Percentiles rank a stretch among this genome's conserved stretches.
Conservation (phyloP, 257 asterid species). For the Solanum medicagineum region DNA sequence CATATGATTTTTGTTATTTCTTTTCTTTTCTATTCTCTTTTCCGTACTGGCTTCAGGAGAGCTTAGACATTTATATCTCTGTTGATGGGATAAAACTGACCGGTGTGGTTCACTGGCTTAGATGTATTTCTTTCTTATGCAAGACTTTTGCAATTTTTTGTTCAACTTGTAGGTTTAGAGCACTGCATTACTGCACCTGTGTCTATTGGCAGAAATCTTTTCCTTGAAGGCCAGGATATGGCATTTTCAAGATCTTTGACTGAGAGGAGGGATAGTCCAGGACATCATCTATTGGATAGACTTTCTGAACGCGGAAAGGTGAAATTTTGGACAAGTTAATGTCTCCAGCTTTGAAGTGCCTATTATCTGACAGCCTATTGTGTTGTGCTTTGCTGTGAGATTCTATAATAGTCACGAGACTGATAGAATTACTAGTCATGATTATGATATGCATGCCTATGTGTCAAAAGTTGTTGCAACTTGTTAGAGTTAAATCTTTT, state of each 20-base stretch:
- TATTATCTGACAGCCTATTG: background rate
- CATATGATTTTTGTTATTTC: background rate
- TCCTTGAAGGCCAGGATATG: slow-evolving; percentile 34
- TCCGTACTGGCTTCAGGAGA: background rate
- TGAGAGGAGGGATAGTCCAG: slow-evolving; percentile 44
- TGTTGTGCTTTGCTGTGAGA: background rate
- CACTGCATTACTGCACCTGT: slow-evolving; percentile 62
- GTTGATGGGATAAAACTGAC: background rate
- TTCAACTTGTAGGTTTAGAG: slow-evolving; percentile 45
- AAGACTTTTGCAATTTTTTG: background rate
- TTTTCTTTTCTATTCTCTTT: background rate
- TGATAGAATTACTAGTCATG: background rate
- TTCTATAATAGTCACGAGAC: background rate
- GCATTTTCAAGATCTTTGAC: slow-evolving; percentile 60
- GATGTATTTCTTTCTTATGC: background rate
- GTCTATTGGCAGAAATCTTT: slow-evolving; percentile 27
- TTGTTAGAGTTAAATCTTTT: background rate
- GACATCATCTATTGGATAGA: slow-evolving; percentile 54
- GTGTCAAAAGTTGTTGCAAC: background rate
- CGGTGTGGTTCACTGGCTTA: background rate
- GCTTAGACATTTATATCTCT: background rate
- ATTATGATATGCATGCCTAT: background rate
- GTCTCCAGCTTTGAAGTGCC: background rate
- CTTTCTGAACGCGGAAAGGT: slow-evolving; percentile 82
- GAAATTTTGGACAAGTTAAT: background rate